These are phyloP conservation scores for Yamadazyma paraphyllophila DNA, from an alignment of 805 yeast genomes.

Conservation along the genomic window DNA sequence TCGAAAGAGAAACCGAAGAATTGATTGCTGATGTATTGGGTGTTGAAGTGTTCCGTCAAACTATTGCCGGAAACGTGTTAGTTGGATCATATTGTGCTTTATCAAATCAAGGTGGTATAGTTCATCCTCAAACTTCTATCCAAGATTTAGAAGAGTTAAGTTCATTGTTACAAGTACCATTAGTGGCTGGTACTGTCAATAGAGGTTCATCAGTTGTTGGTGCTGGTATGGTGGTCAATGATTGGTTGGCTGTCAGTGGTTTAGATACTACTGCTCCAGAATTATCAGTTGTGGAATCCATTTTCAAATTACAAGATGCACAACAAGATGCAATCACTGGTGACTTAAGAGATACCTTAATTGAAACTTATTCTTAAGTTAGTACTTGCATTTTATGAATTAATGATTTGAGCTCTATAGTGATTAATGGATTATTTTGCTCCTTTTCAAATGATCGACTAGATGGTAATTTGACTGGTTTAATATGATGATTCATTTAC, in stretches of 20 bases:
- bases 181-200: constrained; percentile 98
- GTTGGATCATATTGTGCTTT: constrained; percentile 96
- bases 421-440: neutral
- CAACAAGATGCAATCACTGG: constrained; percentile 84
- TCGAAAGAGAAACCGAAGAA: constrained; percentile 98
- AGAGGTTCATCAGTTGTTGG: constrained; percentile 98
- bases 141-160: constrained; percentile 98
- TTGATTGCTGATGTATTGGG: constrained; percentile 96
- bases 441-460: neutral
- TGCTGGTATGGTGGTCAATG: constrained; percentile 98
- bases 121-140: constrained; percentile 94
- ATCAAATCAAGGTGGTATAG: constrained; percentile 97
- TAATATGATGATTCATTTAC: no score
- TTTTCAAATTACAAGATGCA: constrained; percentile 89
- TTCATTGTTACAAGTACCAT: constrained; percentile 91
- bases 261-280: constrained; percentile 98
- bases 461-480: no score
- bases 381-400: constrained; percentile 5
- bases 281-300: constrained; percentile 92
- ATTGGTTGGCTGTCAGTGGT: constrained; percentile 96
- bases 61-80: constrained; percentile 95
- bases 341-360: constrained; percentile 85
- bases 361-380: constrained; percentile 77
- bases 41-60: constrained; percentile 98
- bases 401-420: constrained; percentile 3